Base-by-base conservation (phyloP, 305 asterid genomes). In the Euphrasia arctica region DNA sequence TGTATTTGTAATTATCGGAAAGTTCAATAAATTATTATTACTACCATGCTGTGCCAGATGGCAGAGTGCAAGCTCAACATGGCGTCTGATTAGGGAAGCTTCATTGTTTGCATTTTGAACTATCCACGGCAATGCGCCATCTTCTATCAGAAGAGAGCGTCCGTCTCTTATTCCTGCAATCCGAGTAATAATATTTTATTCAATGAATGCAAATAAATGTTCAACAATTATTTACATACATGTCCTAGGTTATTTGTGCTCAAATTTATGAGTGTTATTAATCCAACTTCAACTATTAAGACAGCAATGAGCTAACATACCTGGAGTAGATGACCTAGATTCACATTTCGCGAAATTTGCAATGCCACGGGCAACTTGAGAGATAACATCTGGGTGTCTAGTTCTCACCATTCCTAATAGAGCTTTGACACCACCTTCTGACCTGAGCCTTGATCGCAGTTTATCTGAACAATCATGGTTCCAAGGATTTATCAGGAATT, bases 301-400 rank as follows among this genome's bases (percentile, higher is more conserved):
- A 67, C 56, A n/a, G 10, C 9, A 54, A 7, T 11, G 41, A 27
- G 39, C 1, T 31, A 43, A 5, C 4, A 52, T 76, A 88, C 99
- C 96, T 69, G 88, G 95, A 62, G 85, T 74, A 54, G 88, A 82
- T 51, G 96, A 88, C 74, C 96, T 77, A 60, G 98, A 94, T 77
- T 94, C 99, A 48, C 99, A 94, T 72, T 94, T 94, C 0, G 99
- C 99, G 39, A 94, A 94, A 79, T 94, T 94, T 63, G 99, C 99
- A 62, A 94, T 81, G 58, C 99, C 99, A 60, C 99, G 96, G 63
- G 99, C 98, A 64, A 94, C 86, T 90, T 94, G 99, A 59, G 96
- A 85, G 68, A 90, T 83, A 75, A 94, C 97, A 62, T 94, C 99
- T 2, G 91, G 96, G 82, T 94, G 99, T 62, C 96, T 78, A 68